A percentile compares a stretch with the other conserved stretches of the same genome.
Conservation (phyloP, 2,329 filamentous ascomycete species). For the Chaetomium sp. region DNA sequence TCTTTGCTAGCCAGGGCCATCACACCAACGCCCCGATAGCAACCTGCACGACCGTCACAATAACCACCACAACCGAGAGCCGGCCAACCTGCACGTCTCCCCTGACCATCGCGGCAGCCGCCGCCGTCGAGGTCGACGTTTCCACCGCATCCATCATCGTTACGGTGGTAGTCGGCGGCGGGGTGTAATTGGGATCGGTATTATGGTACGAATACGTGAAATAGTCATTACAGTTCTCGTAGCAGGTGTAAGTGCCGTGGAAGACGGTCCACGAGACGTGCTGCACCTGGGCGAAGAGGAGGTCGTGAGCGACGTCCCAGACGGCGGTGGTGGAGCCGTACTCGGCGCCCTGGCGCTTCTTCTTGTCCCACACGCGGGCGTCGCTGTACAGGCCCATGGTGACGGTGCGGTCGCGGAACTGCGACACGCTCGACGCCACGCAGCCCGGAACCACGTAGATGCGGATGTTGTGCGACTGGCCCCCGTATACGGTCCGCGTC, state of each 20-base stretch:
- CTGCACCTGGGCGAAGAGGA: background rate
- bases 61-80: background rate
- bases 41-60: conserved; percentile 5
- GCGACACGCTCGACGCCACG: conserved; percentile 2
- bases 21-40: background rate
- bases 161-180: background rate
- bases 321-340: background rate
- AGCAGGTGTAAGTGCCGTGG: conserved; percentile 8
- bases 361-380: conserved; percentile 1
- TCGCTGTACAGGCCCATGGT: conserved; percentile 8
- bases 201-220: conserved; percentile 5
- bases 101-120: background rate
- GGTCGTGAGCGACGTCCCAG: background rate
- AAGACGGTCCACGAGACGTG: background rate
- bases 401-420: background rate
- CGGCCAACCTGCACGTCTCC: background rate
- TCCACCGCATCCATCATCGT: background rate
- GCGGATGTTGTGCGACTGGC: background rate
- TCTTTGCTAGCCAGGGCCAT: background rate
- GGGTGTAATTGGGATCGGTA: background rate
- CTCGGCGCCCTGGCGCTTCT: background rate
- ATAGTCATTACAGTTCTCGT: background rate
- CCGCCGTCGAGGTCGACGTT: background rate
- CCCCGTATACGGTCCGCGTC: background rate
- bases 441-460: background rate